phyloP scores from a whole-genome alignment of 2,329 filamentous ascomycete genomes.

The Amauroascus niger region DNA sequence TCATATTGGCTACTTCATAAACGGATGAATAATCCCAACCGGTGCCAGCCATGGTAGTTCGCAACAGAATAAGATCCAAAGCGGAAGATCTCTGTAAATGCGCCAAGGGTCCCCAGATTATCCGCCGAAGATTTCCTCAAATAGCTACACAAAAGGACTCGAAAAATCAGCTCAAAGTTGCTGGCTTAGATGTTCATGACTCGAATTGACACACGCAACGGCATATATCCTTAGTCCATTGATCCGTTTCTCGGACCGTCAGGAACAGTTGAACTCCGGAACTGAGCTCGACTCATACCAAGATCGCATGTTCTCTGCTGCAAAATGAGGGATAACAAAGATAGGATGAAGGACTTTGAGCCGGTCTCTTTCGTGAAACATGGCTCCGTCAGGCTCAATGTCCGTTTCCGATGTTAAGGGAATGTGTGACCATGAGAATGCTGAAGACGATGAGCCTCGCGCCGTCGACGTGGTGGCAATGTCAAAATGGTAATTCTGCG shows the following conservation, averaged over 20 bases:
- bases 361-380: constrained; percentile 62
- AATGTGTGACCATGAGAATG: constrained; percentile 34
- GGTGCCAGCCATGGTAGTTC: neutral
- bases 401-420: constrained; percentile 39
- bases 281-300: constrained; percentile 53
- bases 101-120: neutral
- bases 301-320: constrained; percentile 53
- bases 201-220: neutral
- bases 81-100: neutral
- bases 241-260: neutral
- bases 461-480: constrained; percentile 4
- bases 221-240: neutral
- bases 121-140: neutral
- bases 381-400: constrained; percentile 35
- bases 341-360: constrained; percentile 68
- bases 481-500: constrained; percentile 49
- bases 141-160: neutral
- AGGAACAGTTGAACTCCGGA: neutral
- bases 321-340: constrained; percentile 68
- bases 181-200: neutral
- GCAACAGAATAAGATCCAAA: neutral
- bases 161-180: neutral
- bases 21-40: neutral
- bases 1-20: neutral
- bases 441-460: constrained; percentile 25